phyloP scores from a whole-genome alignment of 2,329 filamentous ascomycete species.

The Capronia epimyces region DNA sequence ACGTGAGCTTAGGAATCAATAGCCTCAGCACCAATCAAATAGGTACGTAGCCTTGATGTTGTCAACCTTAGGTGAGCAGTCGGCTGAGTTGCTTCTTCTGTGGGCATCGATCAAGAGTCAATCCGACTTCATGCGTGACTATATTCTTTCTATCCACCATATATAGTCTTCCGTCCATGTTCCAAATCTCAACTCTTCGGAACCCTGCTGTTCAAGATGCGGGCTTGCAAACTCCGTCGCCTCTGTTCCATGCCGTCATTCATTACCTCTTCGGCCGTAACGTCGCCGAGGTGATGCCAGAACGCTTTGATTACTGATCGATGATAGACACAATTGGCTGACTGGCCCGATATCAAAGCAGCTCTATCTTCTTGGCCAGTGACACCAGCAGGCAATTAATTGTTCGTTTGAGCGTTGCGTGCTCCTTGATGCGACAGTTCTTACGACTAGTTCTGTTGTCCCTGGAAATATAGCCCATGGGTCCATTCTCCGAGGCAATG shows the following conservation, averaged over 20 bases:
- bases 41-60: neutral
- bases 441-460: constrained; percentile 1
- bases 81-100: neutral
- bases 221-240: neutral
- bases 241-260: neutral
- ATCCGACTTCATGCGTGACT: neutral
- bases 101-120: neutral
- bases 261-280: constrained; percentile 1
- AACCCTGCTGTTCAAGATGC: neutral
- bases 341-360: neutral
- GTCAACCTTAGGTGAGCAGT: neutral
- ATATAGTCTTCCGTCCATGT: too few relatives aligned
- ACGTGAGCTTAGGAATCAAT: too few relatives aligned
- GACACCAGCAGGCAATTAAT: neutral
- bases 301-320: constrained; percentile 15
- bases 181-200: neutral
- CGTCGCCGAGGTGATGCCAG: neutral
- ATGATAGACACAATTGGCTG: constrained; percentile 3
- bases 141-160: too few relatives aligned
- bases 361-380: constrained; percentile 7
- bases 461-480: neutral
- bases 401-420: neutral
- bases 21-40: neutral
- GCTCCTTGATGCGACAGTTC: constrained; percentile 5
- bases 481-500: neutral